phyloP scores from a whole-genome alignment of 768 basidiomycete genomes.

The Hebeloma cylindrosporum region DNA sequence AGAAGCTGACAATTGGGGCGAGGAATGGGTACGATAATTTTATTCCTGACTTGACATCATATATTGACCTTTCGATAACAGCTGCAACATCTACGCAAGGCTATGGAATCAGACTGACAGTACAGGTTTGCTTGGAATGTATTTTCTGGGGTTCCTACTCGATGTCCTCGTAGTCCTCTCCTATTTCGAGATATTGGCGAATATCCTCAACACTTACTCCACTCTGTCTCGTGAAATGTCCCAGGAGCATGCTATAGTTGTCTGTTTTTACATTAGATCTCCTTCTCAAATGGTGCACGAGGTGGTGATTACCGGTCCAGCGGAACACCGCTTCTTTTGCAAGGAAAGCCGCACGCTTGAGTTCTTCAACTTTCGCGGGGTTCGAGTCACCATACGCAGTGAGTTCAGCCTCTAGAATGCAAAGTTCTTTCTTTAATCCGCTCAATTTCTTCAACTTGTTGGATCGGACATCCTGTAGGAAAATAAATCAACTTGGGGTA shows the following conservation, averaged over 20 bases:
- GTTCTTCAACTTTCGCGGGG: slow-evolving; percentile 77
- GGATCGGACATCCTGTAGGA: slow-evolving; percentile 54
- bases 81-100: slow-evolving; percentile 18
- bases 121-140: not conserved
- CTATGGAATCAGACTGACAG: slow-evolving; percentile 15
- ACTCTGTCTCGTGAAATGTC: slow-evolving; percentile 64
- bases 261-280: slow-evolving; percentile 40
- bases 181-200: slow-evolving; percentile 62
- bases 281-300: not conserved
- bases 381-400: slow-evolving; percentile 81
- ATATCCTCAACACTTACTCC: slow-evolving; percentile 61
- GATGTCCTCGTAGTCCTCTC: slow-evolving; percentile 78
- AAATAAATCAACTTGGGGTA: slow-evolving; percentile 7
- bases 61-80: slow-evolving; percentile 3
- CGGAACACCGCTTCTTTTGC: slow-evolving; percentile 82
- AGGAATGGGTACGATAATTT: slow-evolving; percentile 21
- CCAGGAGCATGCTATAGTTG: slow-evolving; percentile 66
- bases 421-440: slow-evolving; percentile 47
- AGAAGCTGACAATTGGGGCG: slow-evolving; percentile 20
- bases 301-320: slow-evolving; percentile 75
- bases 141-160: slow-evolving; percentile 29
- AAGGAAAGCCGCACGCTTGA: slow-evolving; percentile 65
- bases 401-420: slow-evolving; percentile 64
- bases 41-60: not conserved
- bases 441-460: slow-evolving; percentile 51